Base-by-base conservation (phyloP, 2,329 filamentous ascomycete species). In the Reticulascus tulasneorum region DNA sequence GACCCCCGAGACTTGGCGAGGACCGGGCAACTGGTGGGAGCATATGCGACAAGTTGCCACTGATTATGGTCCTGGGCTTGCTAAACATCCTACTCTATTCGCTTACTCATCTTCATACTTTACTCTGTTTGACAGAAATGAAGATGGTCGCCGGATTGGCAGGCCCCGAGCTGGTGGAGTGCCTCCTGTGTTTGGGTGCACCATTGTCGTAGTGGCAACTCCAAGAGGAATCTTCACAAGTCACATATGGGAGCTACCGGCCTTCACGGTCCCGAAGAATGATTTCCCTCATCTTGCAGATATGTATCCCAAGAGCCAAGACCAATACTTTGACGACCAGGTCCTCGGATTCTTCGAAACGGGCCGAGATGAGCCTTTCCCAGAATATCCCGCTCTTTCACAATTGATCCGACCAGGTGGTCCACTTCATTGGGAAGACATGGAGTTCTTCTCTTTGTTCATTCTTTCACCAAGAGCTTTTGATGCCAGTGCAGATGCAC, bases 181-280 rank as follows among this genome's bases (percentile, higher is more conserved):
- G 13, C 35, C 34, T 1, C 44, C 46, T 7, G 35, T 48, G 9
- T 47, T 41, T 41, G 46, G 46, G 11, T 47, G 46, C 20, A 29
- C 28, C 9, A 37, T 42, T 10, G 24, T 48, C 28, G 21, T 42
- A 4, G 34, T 33, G 10, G 33, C 35, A 15, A 38, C 35, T 10
- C 33, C 35, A 15, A n/a, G 24, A 6, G 46, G 44, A 9, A 35
- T 47, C 9, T 48, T 38, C 29, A 29, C 38, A 8, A 42, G 30
- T 9, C 46, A 47, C 13, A 4, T 48, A 16, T 48, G 44, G 46
- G 38, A 48, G 20, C 21, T 37, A 6, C 46, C 46, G 11, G 37
- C 29, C 32, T 43, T 48, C 28, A 3, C 5, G 7, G 40, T 35
- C 10, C 27, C 29, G 6, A 10, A 23, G 2, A 29, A 37, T 6